Conservation (phyloP, 2,329 filamentous ascomycete species). For the Trichoderma sp. region DNA sequence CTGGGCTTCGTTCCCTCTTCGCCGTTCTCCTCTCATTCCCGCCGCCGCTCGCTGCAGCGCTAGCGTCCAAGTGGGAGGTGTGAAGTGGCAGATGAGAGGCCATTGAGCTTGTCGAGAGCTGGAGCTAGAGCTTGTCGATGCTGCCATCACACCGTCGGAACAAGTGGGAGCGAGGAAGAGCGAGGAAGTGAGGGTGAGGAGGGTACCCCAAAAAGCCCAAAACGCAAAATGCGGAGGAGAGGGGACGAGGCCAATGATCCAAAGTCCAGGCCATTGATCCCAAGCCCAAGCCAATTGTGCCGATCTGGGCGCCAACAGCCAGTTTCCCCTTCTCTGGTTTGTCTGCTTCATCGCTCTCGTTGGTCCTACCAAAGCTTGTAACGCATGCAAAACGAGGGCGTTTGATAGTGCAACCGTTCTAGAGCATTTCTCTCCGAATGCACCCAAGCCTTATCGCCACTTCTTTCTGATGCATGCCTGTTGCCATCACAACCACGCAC, state of each 20-base stretch:
- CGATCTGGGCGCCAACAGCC: neutral
- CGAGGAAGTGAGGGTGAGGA: neutral
- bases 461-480: neutral
- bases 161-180: neutral
- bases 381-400: neutral
- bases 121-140: neutral
- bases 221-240: neutral
- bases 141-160: neutral
- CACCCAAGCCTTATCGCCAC: neutral
- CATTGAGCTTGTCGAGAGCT: conserved; percentile 6
- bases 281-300: neutral
- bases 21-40: neutral
- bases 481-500: conserved; percentile 7
- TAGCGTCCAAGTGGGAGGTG: neutral
- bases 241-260: neutral
- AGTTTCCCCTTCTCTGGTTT: neutral
- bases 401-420: neutral
- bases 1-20: neutral
- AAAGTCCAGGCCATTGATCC: neutral
- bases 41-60: neutral
- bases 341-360: neutral
- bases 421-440: conserved; percentile 1
- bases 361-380: neutral
- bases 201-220: neutral
- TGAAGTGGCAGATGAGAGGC: neutral